A percentile compares a stretch with the other conserved stretches of the same genome.
These are phyloP conservation scores for Ruellia speciosa DNA, from an alignment of 305 asterid species.

Conservation along the genomic window DNA sequence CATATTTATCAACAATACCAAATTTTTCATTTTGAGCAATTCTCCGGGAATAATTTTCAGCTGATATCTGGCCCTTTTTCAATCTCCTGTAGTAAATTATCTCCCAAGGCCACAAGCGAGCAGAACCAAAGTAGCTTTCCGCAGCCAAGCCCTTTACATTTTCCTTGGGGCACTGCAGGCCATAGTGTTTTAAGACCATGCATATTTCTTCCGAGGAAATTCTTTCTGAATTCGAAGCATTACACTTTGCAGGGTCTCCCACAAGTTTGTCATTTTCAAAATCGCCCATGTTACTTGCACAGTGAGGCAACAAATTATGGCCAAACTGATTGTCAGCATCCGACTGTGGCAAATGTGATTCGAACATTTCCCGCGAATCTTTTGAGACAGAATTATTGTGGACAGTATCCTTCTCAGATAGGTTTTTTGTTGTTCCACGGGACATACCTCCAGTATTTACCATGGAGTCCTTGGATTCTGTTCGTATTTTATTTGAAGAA, in stretches of 20 bases:
- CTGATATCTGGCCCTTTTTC: slow-evolving; percentile 42
- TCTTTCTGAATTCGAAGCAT: slow-evolving; percentile 23
- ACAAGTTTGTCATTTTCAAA: background rate
- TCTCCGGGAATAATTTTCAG: slow-evolving; percentile 43
- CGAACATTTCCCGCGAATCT: background rate
- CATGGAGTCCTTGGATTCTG: slow-evolving; percentile 19
- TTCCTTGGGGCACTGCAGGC: slow-evolving; percentile 31
- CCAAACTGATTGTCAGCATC: slow-evolving; percentile 20
- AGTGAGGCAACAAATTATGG: slow-evolving; percentile 17
- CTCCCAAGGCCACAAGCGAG: slow-evolving; percentile 71
- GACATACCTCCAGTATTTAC: slow-evolving; percentile 20
- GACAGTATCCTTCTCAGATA: slow-evolving; percentile 18
- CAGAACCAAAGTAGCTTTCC: slow-evolving; percentile 49
- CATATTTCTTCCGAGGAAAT: slow-evolving; percentile 39
- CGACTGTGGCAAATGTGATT: slow-evolving; percentile 12
- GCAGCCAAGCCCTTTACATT: slow-evolving; percentile 30
- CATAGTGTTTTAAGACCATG: slow-evolving; percentile 39
- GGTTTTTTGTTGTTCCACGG: slow-evolving; percentile 19
- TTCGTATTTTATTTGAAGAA: slow-evolving; percentile 18
- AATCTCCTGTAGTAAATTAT: slow-evolving; percentile 51
- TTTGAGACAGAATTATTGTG: background rate
- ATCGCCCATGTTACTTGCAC: slow-evolving; percentile 16
- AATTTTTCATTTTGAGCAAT: slow-evolving; percentile 42
- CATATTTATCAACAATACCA: slow-evolving; percentile 50
- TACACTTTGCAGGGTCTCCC: slow-evolving; percentile 15